Base-by-base conservation (phyloP, 2,329 filamentous ascomycete genomes). In the Cylindrodendrum hubeiense region DNA sequence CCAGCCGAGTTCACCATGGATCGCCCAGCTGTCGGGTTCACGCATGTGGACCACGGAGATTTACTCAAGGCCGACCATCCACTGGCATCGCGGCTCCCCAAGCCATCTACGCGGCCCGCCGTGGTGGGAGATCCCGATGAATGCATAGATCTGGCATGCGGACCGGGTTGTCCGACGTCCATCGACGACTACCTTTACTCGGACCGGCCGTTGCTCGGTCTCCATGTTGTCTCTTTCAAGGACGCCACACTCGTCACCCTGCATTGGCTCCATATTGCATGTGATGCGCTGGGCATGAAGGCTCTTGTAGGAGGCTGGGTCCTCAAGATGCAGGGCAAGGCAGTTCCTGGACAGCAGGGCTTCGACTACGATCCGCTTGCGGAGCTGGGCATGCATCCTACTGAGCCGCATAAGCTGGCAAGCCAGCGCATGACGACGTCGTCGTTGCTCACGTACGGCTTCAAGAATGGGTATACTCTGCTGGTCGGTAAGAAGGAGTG, bases 391-490 rank as follows among this genome's bases (percentile, higher is more conserved):
- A 59, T 51, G 21, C 60, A 55, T 47, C 60, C 64, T 4, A 63
- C 28, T 3, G 59, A 55, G 19, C 30, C 43, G 6, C 59, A 61
- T 22, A 28, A 49, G 22, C 28, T 66, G 24, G 53, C 26, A 3
- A 9, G 51, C 24, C 34, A 54, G 49, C 49, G 60, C 12, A 63
- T 63, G 64, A 39, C 37, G 1, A 51, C 60, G 1, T n/a, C 33
- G 0, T 26, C 37, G 1, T 13, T 63, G 12, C 21, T 66, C 7
- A 33, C 34, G 5, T 66, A 66, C 10, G 60, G 54, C 8, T 28
- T 66, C 24, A 55, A 59, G 15, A 66, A 65, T 10, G 59, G 58
- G 2, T 62, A 62, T 6, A 58, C 47, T 15, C 15, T 64, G 3
- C 39, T 53, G 1, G 9, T 64, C 2, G 44, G 60, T 4, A 60